Conservation (phyloP, 441 rosid genomes). For the Arabidopsis hybrid region DNA sequence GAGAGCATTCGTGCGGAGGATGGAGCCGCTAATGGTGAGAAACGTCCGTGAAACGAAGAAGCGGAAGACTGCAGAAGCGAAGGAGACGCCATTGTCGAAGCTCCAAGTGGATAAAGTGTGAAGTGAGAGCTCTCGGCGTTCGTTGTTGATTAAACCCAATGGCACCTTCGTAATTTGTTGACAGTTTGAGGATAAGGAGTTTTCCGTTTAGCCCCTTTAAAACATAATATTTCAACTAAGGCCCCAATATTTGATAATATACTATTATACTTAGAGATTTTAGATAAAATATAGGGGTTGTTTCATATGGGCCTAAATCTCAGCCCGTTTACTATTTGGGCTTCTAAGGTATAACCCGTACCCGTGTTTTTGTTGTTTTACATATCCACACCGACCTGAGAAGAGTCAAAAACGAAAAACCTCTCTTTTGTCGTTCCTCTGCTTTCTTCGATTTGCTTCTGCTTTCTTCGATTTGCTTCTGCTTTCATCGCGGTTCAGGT, state of each 20-base stretch:
- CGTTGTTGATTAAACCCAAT: conserved; percentile 7
- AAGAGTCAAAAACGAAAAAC: neutral
- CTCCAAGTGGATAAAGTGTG: conserved; percentile 39
- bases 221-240: neutral
- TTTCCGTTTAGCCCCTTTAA: conserved; percentile 12
- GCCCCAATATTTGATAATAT: neutral
- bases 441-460: neutral
- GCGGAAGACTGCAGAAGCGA: conserved; percentile 63
- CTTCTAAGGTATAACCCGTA: conserved; percentile 17
- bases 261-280: no score
- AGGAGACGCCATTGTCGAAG: conserved; percentile 57
- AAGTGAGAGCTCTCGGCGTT: conserved; percentile 29
- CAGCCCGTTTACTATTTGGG: neutral
- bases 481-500: conserved; percentile 21
- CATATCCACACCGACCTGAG: conserved; percentile 24
- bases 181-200: conserved; percentile 38
- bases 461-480: conserved; percentile 15
- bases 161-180: conserved; percentile 36
- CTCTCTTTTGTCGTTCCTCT: conserved; percentile 5
- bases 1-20: conserved; percentile 43
- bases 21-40: conserved; percentile 47
- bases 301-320: conserved; percentile 23
- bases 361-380: conserved; percentile 25
- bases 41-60: conserved; percentile 67
- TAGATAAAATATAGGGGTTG: conserved; percentile 5